Base-by-base conservation (phyloP, 2,329 filamentous ascomycete genomes). In the Alternaria brassicae region DNA sequence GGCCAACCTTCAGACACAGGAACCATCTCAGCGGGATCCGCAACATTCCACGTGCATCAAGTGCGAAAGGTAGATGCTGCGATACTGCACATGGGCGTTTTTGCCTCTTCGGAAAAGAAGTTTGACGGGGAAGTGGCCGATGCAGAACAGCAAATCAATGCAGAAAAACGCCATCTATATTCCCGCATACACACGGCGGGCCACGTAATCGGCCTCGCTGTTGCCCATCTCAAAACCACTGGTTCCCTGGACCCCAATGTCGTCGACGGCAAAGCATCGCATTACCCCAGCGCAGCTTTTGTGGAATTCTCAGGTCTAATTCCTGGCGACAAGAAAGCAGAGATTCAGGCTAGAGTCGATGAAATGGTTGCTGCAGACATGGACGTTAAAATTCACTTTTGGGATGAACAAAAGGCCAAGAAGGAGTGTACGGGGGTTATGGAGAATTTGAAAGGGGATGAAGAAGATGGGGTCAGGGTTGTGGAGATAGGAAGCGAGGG, bases 121-220 rank as follows among this genome's bases (percentile, higher is more conserved):
- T 48, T 48, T 12, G 19, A 2, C 3, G 44, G 44, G 15, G n/a
- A 17, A 12, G 25, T 19, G 7, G 28, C 4, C 19, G 44, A 36
- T 4, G 30, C 30, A 9, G 36, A 52, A 5, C 25, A 30, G 10
- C 13, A 17, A 2, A 86, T 92, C 56, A 85, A 92, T 71, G 76
- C 68, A 0, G 82, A 85, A 17, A 89, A 87, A 63, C 83, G 90
- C 0, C 70, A 81, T 0, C 80, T 90, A 0, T 87, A 89, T 77
- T 91, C 88, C 0, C 84, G 89, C 1, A 82, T 89, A 0, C 90
- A 93, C 75, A 92, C 90, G 0, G 90, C 89, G 0, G 90, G 90
- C 32, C 90, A 93, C 67, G 85, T 92, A 3, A 83, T 92, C 1
- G 89, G 90, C 3, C 78, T 86, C 0, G 89, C 90, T 0, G 86